These are phyloP conservation scores for Xylaria palmicola DNA, from an alignment of 495 filamentous ascomycete species.

Conservation along the genomic window DNA sequence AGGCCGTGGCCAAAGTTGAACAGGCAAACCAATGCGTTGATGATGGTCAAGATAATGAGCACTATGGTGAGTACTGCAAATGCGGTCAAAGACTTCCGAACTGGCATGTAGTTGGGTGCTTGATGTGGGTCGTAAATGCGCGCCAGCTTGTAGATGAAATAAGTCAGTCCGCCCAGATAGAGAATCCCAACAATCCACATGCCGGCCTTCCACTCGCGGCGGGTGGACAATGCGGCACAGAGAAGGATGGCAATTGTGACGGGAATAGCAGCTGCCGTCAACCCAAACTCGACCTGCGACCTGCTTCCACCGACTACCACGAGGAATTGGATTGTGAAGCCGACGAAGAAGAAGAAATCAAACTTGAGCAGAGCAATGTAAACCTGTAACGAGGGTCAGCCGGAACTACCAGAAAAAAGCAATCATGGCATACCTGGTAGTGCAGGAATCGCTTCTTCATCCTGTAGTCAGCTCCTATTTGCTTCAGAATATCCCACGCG, in stretches of 20 bases:
- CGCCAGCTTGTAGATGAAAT: slow-evolving; percentile 97
- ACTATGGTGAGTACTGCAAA: slow-evolving; percentile 92
- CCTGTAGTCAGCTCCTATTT: slow-evolving; percentile 93
- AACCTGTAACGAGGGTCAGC: slow-evolving; percentile 61
- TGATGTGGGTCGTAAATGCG: slow-evolving; percentile 77
- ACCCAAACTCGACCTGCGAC: slow-evolving; percentile 69
- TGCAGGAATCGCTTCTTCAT: slow-evolving; percentile 96
- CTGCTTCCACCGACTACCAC: slow-evolving; percentile 73
- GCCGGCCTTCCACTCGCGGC: slow-evolving; percentile 74
- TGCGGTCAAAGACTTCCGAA: slow-evolving; percentile 76
- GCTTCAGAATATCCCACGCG: slow-evolving; percentile 98
- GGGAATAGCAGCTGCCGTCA: slow-evolving; percentile 86
- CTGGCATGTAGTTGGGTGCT: slow-evolving; percentile 62
- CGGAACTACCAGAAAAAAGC: background rate
- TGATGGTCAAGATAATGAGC: slow-evolving; percentile 84
- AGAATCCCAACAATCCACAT: slow-evolving; percentile 78
- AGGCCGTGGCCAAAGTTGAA: slow-evolving; percentile 88
- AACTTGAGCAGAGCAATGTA: slow-evolving; percentile 98
- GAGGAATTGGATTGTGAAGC: slow-evolving; percentile 95
- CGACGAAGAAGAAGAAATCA: slow-evolving; percentile 99
- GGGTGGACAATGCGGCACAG: slow-evolving; percentile 78
- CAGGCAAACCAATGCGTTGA: slow-evolving; percentile 82
- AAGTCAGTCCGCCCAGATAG: slow-evolving; percentile 86
- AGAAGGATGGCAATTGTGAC: slow-evolving; percentile 86
- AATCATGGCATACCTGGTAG: slow-evolving; percentile 73